phyloP scores from a whole-genome alignment of 805 yeast genomes.

The Jamesozyma jinghongensis region DNA sequence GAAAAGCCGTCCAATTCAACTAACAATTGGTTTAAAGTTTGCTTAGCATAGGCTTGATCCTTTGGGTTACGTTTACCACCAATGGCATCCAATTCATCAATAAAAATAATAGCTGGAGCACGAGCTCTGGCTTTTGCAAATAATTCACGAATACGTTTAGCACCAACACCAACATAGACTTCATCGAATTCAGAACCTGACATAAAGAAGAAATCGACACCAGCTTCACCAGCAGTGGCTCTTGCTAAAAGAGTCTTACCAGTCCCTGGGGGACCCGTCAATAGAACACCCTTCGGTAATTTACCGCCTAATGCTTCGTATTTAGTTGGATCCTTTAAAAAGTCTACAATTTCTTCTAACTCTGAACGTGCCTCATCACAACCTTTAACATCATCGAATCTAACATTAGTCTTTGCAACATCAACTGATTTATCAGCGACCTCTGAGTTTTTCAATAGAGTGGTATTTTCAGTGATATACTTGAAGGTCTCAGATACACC shows the following conservation, averaged over 20 bases:
- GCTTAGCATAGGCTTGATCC: constrained; percentile 97
- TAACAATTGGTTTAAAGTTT: constrained; percentile 88
- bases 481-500: constrained; percentile 69
- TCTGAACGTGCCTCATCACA: constrained; percentile 98
- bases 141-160: constrained; percentile 91
- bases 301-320: constrained; percentile 97
- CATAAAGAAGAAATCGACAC: constrained; percentile 97
- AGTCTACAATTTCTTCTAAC: constrained; percentile 92
- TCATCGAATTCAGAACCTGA: constrained; percentile 98
- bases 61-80: constrained; percentile 97
- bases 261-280: constrained; percentile 99
- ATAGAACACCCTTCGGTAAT: constrained; percentile 90
- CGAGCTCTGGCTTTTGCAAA: constrained; percentile 88
- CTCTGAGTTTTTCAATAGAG: constrained; percentile 53
- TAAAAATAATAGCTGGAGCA: constrained; percentile 94
- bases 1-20: constrained; percentile 95
- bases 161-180: constrained; percentile 97
- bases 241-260: constrained; percentile 95
- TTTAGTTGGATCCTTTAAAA: constrained; percentile 89
- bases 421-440: constrained; percentile 66
- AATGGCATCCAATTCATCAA: constrained; percentile 97
- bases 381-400: constrained; percentile 89
- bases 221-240: constrained; percentile 99
- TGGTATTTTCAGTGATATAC: constrained; percentile 70
- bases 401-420: constrained; percentile 73